Evolutionary conservation across 805 yeast species (phyloP).

Genomic region (Wickerhamiella azyma): DNA sequence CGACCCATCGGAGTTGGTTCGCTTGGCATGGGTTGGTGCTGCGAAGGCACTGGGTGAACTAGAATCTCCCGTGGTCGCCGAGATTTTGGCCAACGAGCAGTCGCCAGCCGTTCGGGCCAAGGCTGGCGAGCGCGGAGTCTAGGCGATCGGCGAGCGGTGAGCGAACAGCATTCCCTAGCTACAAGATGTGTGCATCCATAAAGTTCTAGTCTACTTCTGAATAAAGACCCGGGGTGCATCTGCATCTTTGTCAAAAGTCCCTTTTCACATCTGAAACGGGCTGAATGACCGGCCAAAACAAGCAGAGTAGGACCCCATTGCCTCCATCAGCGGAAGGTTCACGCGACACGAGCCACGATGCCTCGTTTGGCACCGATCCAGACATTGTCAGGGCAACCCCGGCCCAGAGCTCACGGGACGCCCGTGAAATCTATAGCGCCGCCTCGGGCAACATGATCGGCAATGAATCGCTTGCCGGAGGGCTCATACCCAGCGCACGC

Average conservation of each 20-base stretch:
- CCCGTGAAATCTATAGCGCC: not conserved
- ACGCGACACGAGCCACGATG: not conserved
- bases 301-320: too few species aligned
- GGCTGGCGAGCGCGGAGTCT: too few species aligned
- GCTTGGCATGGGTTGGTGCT: constrained; percentile 35
- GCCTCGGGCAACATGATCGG: not conserved
- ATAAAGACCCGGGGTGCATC: too few species aligned
- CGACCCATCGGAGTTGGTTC: constrained; percentile 37
- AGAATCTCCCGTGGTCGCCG: not conserved
- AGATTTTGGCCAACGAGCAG: not conserved
- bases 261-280: too few species aligned
- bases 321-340: too few species aligned
- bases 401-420: not conserved
- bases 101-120: not conserved
- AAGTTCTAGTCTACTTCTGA: too few species aligned
- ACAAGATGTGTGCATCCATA: too few species aligned
- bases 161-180: too few species aligned
- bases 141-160: too few species aligned
- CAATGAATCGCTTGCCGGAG: constrained; percentile 1
- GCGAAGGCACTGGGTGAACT: constrained; percentile 21
- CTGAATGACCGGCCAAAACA: too few species aligned
- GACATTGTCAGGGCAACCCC: not conserved
- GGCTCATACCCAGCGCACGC: constrained; percentile 2
- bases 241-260: too few species aligned
- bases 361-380: not conserved